phyloP scores from a whole-genome alignment of 2,329 filamentous ascomycete species.

The Ophiostoma ips region DNA sequence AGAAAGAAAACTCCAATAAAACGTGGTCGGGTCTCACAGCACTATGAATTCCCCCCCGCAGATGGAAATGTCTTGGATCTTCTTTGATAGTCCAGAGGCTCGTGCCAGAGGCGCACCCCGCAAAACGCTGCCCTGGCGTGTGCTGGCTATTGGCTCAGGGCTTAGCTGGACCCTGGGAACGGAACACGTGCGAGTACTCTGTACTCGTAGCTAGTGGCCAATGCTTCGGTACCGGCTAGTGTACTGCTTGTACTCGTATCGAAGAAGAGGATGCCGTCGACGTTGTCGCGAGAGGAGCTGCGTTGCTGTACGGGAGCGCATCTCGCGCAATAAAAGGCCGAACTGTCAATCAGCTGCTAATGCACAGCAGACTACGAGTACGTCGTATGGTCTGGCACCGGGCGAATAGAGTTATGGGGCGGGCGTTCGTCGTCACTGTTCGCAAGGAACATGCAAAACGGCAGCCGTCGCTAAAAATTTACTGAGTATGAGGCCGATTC shows the following conservation, averaged over 20 bases:
- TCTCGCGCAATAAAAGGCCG: background rate
- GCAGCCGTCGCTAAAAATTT: background rate
- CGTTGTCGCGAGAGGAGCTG: background rate
- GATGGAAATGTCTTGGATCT: background rate
- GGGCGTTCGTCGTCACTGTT: background rate
- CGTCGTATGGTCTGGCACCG: too few species aligned
- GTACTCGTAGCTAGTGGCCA: slow-evolving; percentile 1
- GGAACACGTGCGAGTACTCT: too few species aligned
- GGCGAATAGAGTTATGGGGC: background rate
- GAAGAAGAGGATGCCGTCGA: background rate
- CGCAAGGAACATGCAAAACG: background rate
- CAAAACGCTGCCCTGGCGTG: slow-evolving; percentile 3
- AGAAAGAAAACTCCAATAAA: background rate
- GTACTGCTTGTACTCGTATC: background rate
- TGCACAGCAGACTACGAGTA: too few species aligned
- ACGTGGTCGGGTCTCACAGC: background rate
- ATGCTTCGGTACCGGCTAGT: background rate
- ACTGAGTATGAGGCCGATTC: background rate
- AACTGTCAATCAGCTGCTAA: background rate
- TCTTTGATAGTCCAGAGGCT: background rate
- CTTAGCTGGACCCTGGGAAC: background rate
- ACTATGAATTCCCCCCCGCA: background rate
- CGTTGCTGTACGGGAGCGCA: background rate
- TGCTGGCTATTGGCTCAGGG: background rate
- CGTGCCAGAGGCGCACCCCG: slow-evolving; percentile 1